Base-by-base conservation (phyloP, 2,329 filamentous ascomycete genomes). In the Exophiala oligosperma region DNA sequence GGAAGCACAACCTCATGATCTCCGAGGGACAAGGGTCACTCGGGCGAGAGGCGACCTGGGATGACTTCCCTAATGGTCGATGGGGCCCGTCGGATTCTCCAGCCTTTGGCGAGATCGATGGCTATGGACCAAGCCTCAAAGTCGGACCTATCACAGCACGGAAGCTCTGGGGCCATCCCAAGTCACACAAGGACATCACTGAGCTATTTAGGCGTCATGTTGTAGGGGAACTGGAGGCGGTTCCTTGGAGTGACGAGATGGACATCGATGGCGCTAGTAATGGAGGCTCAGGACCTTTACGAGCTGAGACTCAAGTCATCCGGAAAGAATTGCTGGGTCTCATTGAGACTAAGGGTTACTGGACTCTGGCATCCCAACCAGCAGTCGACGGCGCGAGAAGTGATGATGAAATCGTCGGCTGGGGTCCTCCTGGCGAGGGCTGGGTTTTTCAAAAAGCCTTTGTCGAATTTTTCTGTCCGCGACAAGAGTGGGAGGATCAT, bases 401-500 rank as follows among this genome's bases (percentile, higher is more conserved):
- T 28, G 84, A 82, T 49, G 85, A 99, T 71, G 76, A 82, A 2
- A 84, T 90, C 21, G 96, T 96, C 68, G 94, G 94, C 63, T 99
- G 94, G 94, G 94, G 94, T 1, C 94, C 94, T 0, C 84, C 83
- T 50, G 87, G 92, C 32, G 76, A 78, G 68, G 94, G 94, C 17
- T 97, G 96, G 72, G 92, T 97, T 49, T 99, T 97, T 79, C 94
- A 99, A 71, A 99, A 97, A 76, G 89, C 93, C 0, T 99, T 99
- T 73, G 92, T 99, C 52, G 94, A 99, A 73, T 91, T 97, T 76
- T 99, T 99, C 80, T 77, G 96, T 57, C 87, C 92, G 0, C 76
- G 80, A 0, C 73, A 81, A 0, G 90, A 93, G 71, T 97, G 92
- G 87, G 73, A 77, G 14, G 72, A 65, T 3, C 69, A 72, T 1